These are phyloP conservation scores for Heracleum sosnowskyi DNA, from an alignment of 129 eudicot species.

Conservation along the genomic window DNA sequence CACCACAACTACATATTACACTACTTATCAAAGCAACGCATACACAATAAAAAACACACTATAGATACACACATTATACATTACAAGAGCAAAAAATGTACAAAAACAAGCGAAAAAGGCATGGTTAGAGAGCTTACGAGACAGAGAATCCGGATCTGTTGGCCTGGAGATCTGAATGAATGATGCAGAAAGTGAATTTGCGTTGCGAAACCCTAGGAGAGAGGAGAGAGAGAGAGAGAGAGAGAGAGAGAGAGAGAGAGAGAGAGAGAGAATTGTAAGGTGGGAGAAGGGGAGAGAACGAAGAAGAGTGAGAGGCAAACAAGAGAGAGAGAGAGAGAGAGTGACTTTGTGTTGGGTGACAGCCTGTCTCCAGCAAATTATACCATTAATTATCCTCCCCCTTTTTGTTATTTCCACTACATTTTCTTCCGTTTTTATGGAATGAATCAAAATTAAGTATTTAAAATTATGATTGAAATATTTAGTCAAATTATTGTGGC, in stretches of 20 bases:
- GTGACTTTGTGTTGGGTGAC: neutral
- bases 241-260: neutral
- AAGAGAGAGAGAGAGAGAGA: neutral
- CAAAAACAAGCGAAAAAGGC: neutral
- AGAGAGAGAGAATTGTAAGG: neutral
- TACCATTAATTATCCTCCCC: neutral
- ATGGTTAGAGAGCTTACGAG: neutral
- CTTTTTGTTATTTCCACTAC: neutral
- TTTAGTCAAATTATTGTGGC: too few species aligned
- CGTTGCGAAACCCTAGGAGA: too few species aligned
- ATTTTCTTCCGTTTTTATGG: neutral
- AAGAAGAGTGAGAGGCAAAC: slow-evolving; percentile 4
- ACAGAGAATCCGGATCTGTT: neutral
- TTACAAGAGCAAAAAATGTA: neutral
- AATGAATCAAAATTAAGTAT: too few species aligned
- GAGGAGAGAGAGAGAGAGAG: neutral
- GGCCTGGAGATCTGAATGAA: neutral
- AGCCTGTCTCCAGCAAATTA: slow-evolving; percentile 6
- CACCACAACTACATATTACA: neutral
- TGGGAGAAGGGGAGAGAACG: neutral
- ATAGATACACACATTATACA: neutral
- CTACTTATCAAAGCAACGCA: neutral
- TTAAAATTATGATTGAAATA: too few species aligned
- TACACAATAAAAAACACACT: neutral
- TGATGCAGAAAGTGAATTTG: neutral